phyloP scores from a whole-genome alignment of 768 basidiomycete species.

The Trametes cingulata region DNA sequence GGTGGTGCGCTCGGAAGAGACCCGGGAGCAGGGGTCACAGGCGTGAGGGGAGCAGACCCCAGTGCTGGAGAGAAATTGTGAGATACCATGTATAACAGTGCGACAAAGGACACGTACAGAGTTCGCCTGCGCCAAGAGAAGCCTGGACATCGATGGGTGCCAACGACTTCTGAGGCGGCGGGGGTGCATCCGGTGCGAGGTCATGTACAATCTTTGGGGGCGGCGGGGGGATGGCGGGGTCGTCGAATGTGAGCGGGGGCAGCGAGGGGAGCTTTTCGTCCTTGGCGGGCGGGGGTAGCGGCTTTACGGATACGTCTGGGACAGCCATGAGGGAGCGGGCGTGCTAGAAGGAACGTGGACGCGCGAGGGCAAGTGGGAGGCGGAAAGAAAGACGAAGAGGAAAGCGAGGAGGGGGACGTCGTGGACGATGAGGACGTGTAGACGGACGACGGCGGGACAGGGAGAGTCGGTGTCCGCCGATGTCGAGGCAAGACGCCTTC shows the following conservation, averaged over 20 bases:
- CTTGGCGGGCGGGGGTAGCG: constrained; percentile 32
- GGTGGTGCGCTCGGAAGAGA: constrained; percentile 24
- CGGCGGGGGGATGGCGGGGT: constrained; percentile 22
- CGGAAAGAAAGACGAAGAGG: not conserved
- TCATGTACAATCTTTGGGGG: constrained; percentile 28
- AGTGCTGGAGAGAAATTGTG: constrained; percentile 4
- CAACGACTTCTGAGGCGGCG: constrained; percentile 10
- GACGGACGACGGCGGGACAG: constrained; percentile 9
- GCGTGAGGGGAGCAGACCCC: constrained; percentile 16
- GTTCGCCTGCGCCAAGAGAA: constrained; percentile 13
- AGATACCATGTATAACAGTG: not conserved
- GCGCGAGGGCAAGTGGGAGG: constrained; percentile 8
- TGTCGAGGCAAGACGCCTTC: too few relatives aligned
- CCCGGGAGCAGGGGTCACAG: constrained; percentile 17
- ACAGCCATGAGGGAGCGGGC: constrained; percentile 17
- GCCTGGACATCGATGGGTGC: constrained; percentile 21
- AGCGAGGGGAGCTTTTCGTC: constrained; percentile 35
- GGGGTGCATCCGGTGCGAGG: constrained; percentile 10
- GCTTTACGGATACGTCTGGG: constrained; percentile 24
- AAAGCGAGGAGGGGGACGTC: not conserved
- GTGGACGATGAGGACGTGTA: constrained; percentile 10
- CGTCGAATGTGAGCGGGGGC: constrained; percentile 25
- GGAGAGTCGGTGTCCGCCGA: too few relatives aligned
- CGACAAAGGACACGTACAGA: constrained; percentile 9
- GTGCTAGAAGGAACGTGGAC: constrained; percentile 3